A percentile compares a stretch with the other conserved stretches of the same genome.
phyloP scores from a whole-genome alignment of 768 basidiomycete genomes.

The Lactifluus pinguis region DNA sequence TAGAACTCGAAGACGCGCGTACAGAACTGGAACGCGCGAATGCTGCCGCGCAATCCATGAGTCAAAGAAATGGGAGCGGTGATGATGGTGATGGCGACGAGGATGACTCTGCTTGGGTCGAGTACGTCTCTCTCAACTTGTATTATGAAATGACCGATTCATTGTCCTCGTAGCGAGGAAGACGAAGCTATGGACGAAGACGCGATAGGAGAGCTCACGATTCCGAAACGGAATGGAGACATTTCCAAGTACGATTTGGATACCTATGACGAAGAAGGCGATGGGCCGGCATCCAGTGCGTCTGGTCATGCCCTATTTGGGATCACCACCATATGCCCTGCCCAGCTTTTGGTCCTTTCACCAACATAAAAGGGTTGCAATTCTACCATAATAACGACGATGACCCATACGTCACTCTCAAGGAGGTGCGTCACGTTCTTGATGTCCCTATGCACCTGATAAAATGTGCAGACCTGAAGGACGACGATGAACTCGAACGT shows the following conservation, averaged over 20 bases:
- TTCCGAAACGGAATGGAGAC: conserved; percentile 35
- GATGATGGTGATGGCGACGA: conserved; percentile 45
- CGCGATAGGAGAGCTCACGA: conserved; percentile 28
- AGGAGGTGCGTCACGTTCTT: conserved; percentile 52
- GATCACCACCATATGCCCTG: conserved; percentile 13
- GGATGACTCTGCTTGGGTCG: conserved; percentile 64
- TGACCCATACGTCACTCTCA: conserved; percentile 94
- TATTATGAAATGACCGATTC: conserved; percentile 26
- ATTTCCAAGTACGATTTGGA: conserved; percentile 85
- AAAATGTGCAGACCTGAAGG: conserved; percentile 28
- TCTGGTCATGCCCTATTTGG: conserved; percentile 1
- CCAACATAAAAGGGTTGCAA: conserved; percentile 89
- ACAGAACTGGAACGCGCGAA: conserved; percentile 77
- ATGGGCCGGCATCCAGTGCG: conserved; percentile 28
- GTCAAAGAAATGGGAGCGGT: conserved; percentile 54
- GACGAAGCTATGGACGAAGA: conserved; percentile 54
- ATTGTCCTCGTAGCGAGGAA: conserved; percentile 33
- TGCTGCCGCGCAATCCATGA: conserved; percentile 65
- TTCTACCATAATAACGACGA: conserved; percentile 89
- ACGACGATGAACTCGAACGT: conserved; percentile 74
- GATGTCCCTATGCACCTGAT: conserved; percentile 10
- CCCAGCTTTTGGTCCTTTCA: conserved; percentile 71
- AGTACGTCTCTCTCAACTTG: conserved; percentile 49
- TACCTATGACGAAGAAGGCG: conserved; percentile 77
- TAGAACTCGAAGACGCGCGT: conserved; percentile 85